phyloP scores from a whole-genome alignment of 176 grass and related monocot species.

The Ananas comosus region DNA sequence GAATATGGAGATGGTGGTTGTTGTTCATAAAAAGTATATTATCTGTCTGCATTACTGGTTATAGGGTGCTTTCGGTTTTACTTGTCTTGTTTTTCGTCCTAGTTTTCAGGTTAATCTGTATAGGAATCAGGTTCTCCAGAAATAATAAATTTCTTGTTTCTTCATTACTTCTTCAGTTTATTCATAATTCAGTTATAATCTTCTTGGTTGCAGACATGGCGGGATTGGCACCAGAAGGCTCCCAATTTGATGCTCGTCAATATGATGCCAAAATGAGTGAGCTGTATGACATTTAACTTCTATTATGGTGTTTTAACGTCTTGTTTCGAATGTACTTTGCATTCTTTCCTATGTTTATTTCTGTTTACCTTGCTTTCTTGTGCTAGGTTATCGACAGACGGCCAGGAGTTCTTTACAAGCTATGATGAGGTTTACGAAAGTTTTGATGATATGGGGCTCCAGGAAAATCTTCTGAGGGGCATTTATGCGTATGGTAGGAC shows the following conservation, averaged over 20 bases:
- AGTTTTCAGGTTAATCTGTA: neutral
- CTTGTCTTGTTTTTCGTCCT: too few relatives aligned
- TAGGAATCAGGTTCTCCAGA: neutral
- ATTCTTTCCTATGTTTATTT: neutral
- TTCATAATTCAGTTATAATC: neutral
- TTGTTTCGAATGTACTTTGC: neutral
- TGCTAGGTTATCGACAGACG: slow-evolving; percentile 39
- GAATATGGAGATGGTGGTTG: too few relatives aligned
- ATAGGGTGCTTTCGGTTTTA: too few relatives aligned
- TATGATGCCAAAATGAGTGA: slow-evolving; percentile 88
- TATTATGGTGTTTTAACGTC: neutral
- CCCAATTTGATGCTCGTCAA: slow-evolving; percentile 73
- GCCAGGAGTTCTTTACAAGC: slow-evolving; percentile 71
- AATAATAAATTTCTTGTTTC: neutral
- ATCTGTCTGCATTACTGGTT: too few relatives aligned
- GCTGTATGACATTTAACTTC: slow-evolving; percentile 31
- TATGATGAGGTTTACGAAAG: slow-evolving; percentile 83
- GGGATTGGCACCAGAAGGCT: slow-evolving; percentile 62
- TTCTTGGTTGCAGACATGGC: slow-evolving; percentile 48
- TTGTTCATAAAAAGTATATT: too few relatives aligned
- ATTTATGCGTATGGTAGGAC: slow-evolving; percentile 82
- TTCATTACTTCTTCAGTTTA: neutral
- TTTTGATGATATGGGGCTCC: slow-evolving; percentile 94
- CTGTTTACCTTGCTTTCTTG: neutral
- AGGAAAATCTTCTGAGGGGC: slow-evolving; percentile 86